Percentiles rank a stretch among this genome's conserved stretches.
Evolutionary conservation across 805 yeast genomes (phyloP).

Genomic region (Blastobotrys chiropterorum): DNA sequence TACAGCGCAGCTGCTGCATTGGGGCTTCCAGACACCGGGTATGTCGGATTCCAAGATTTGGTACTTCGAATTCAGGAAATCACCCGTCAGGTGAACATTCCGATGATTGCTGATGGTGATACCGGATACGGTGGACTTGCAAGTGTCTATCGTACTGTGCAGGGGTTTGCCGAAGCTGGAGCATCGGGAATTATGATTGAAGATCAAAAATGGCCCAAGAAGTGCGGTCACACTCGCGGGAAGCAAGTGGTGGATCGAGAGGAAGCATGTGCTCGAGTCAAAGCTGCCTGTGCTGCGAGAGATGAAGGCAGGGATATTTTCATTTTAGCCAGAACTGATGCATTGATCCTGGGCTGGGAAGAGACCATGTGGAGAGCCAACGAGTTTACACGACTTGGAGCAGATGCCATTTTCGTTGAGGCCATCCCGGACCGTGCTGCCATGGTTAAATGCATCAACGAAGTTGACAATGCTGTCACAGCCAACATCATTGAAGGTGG

Average conservation of each 20-base stretch:
- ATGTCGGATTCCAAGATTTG: slow-evolving; percentile 9
- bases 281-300: slow-evolving; percentile 9
- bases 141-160: slow-evolving; percentile 10
- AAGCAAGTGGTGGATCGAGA: slow-evolving; percentile 8
- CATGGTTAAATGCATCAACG: slow-evolving; percentile 5
- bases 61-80: slow-evolving; percentile 6
- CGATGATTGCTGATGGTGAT: slow-evolving; percentile 12
- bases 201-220: slow-evolving; percentile 12
- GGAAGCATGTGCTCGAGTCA: slow-evolving; percentile 8
- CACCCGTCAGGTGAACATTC: slow-evolving; percentile 2
- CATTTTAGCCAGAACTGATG: slow-evolving; percentile 12
- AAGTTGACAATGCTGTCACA: slow-evolving; percentile 6
- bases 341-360: slow-evolving; percentile 9
- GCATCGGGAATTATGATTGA: slow-evolving; percentile 12
- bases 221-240: slow-evolving; percentile 12
- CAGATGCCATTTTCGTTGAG: slow-evolving; percentile 11
- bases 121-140: slow-evolving; percentile 13
- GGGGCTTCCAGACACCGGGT: slow-evolving; percentile 11
- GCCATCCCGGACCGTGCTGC: slow-evolving; percentile 11
- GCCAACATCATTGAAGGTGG: slow-evolving; percentile 14
- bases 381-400: slow-evolving; percentile 9
- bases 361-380: slow-evolving; percentile 8
- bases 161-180: slow-evolving; percentile 11
- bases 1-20: slow-evolving; percentile 6
- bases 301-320: slow-evolving; percentile 7